Evolutionary conservation across 2,329 filamentous ascomycete species (phyloP).

Genomic region (Verticillium dahliae): DNA sequence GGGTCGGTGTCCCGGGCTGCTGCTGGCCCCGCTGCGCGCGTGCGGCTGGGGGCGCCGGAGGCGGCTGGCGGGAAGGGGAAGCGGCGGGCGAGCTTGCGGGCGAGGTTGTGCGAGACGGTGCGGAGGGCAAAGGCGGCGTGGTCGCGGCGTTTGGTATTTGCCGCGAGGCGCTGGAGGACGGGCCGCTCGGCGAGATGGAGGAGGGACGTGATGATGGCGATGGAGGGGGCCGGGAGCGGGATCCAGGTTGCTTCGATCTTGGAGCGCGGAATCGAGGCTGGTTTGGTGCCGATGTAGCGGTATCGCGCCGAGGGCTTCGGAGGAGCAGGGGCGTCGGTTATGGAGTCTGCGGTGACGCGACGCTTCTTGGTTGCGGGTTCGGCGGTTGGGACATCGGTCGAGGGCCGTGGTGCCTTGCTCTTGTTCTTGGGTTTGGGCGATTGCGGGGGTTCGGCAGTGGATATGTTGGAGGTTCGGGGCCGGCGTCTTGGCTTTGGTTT

Average conservation of each 20-base stretch:
- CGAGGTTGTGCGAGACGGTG: conserved; percentile 47
- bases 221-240: conserved; percentile 45
- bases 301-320: conserved; percentile 30
- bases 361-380: conserved; percentile 4
- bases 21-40: background rate
- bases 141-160: conserved; percentile 38
- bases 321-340: conserved; percentile 12
- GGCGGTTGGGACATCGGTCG: background rate
- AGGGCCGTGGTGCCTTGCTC: background rate
- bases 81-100: conserved; percentile 50
- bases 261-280: conserved; percentile 50
- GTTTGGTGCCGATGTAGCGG: conserved; percentile 43
- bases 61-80: conserved; percentile 60
- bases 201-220: conserved; percentile 48
- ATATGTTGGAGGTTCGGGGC: background rate
- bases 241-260: conserved; percentile 65
- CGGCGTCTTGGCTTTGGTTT: conserved; percentile 5
- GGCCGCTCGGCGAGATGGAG: conserved; percentile 55
- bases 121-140: conserved; percentile 51
- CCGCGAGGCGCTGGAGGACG: conserved; percentile 50
- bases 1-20: conserved; percentile 20
- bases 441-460: background rate
- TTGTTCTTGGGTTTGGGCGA: background rate
- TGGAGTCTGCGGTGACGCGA: conserved; percentile 5
- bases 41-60: conserved; percentile 11